Base-by-base conservation (phyloP, 2,329 filamentous ascomycete species). In the Fusarium subtropicale region DNA sequence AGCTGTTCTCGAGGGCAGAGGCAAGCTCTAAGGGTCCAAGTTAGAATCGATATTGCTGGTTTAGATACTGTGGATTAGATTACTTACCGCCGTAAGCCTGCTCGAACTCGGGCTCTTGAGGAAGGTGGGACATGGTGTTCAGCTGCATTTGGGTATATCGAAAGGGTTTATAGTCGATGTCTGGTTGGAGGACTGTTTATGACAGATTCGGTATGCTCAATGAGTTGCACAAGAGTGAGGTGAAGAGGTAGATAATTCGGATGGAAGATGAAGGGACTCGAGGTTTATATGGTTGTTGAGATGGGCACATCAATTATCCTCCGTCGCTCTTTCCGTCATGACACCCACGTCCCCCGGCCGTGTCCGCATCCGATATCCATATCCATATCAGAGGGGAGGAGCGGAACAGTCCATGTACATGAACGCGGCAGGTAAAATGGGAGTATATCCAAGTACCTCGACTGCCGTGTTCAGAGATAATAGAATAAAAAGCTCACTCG, bases 31-130 rank as follows among this genome's bases (percentile, higher is more conserved):
- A 71, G 46, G 54, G 48, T 20, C 46, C 22, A 50, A 39, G 44
- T 60, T 56, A 68, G 66, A 24, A 42, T 45, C 26, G 24, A 47
- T 46, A 57, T 52, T 48, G 52, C 39, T 48, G 48, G 33, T 44
- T 39, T 20, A n/a, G 8, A 5, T 44, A 12, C 39, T 54, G 28
- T 30, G 31, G 26, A 45, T 45, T 34, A 30, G 30, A 53, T 80
- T 60, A 54, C 86, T 78, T 84, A 97, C 93, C 93, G 82, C 94
- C 93, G 89, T 97, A 97, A 78, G 95, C 95, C 89, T 98, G 95
- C 90, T 97, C 90, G 86, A 98, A 98, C 86, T 99, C 95, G 78
- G 96, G 95, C 89, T 98, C 95, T 71, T 85, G 84, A 54, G 92
- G 89, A 77, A 96, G 87, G 86, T 96, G 91, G 74, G 94, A 92